Evolutionary conservation across 108 stramenopile genomes (phyloP).

Genomic region (Nannochloropsis gaditana): DNA sequence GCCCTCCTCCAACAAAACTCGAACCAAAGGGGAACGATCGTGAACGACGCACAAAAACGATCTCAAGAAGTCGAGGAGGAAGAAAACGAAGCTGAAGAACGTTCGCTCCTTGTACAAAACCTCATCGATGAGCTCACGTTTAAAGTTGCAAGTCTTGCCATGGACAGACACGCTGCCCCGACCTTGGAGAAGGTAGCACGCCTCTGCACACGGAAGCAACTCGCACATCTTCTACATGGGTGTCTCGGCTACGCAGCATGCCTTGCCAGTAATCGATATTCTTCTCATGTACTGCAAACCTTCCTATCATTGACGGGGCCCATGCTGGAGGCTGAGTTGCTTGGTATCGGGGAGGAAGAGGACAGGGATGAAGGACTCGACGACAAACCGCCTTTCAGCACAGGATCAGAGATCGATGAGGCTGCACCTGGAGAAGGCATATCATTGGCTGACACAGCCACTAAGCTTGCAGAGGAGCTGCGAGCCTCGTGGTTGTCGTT

Average conservation of each 20-base stretch:
- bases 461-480: not conserved
- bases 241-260: not conserved
- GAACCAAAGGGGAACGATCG: not conserved
- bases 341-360: conserved; percentile 10
- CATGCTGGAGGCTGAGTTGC: conserved; percentile 40
- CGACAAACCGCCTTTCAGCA: not conserved
- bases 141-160: conserved; percentile 41
- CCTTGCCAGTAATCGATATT: conserved; percentile 24
- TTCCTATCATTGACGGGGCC: conserved; percentile 37
- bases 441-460: not conserved
- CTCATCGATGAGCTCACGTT: conserved; percentile 43
- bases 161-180: conserved; percentile 24
- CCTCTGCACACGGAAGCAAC: not conserved
- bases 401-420: not conserved
- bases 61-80: conserved; percentile 18
- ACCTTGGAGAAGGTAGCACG: not conserved
- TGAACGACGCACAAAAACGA: not conserved
- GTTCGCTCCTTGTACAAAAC: conserved; percentile 34
- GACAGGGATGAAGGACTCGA: not conserved
- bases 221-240: not conserved
- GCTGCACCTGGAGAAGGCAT: not conserved
- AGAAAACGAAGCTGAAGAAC: conserved; percentile 32
- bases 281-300: conserved; percentile 45
- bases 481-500: not conserved
- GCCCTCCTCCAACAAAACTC: conserved; percentile 20